Percentiles rank a stretch among this genome's conserved stretches.
These are phyloP conservation scores for Ophiocordyceps robertsii DNA, from an alignment of 2,329 filamentous ascomycete genomes.

Conservation along the genomic window DNA sequence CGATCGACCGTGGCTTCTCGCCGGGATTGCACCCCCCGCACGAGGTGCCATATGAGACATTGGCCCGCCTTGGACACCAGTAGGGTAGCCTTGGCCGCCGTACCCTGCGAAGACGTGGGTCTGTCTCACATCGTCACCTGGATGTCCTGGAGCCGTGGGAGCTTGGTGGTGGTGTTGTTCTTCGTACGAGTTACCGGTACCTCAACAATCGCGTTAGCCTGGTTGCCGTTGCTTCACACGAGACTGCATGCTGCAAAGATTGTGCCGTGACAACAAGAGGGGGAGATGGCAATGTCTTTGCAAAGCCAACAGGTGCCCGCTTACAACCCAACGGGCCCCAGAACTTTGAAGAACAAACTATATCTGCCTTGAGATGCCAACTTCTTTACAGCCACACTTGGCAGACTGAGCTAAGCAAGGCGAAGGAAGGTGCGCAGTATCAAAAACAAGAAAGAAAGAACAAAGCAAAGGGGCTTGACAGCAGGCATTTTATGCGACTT, in stretches of 20 bases:
- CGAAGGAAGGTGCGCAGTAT: constrained; percentile 16
- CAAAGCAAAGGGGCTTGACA: constrained; percentile 18
- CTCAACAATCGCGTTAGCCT: constrained; percentile 27
- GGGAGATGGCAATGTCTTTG: not conserved
- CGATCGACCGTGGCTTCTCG: constrained; percentile 23
- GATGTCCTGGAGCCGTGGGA: constrained; percentile 36
- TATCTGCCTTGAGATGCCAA: constrained; percentile 13
- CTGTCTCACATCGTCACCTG: constrained; percentile 53
- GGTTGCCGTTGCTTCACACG: constrained; percentile 4
- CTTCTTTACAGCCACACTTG: constrained; percentile 15
- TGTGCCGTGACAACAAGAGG: not conserved
- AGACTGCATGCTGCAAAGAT: not conserved
- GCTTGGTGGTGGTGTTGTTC: constrained; percentile 54
- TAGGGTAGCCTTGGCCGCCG: constrained; percentile 44
- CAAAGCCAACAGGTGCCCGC: not conserved
- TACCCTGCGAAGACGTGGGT: constrained; percentile 64
- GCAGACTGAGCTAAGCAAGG: constrained; percentile 23
- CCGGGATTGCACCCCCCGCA: constrained; percentile 21
- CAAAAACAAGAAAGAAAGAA: constrained; percentile 8
- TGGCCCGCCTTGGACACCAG: constrained; percentile 33
- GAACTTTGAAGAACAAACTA: constrained; percentile 3
- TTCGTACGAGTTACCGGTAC: constrained; percentile 48
- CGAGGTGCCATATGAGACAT: constrained; percentile 47
- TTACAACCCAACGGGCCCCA: not conserved
- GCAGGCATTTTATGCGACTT: constrained; percentile 30